Base-by-base conservation (phyloP, 768 basidiomycete genomes). In the Xerocomus spinulosus region DNA sequence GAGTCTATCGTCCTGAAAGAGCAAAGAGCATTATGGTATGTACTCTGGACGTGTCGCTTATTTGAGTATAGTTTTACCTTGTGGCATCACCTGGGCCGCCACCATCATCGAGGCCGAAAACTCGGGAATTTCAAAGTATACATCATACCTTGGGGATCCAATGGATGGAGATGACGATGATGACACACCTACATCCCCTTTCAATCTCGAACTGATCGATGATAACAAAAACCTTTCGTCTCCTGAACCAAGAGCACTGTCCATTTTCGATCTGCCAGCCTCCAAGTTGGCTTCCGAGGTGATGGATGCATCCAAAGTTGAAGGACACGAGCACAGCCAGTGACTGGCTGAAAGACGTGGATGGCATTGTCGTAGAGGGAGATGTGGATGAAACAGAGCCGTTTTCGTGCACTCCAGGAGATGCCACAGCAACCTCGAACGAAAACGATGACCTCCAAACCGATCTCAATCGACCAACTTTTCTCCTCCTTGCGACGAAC, bases 71-170 rank as follows among this genome's bases (percentile, higher is more conserved):
- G 58, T 62, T 8, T 40, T 65, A 14, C 58, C 61, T 34, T 35
- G n/a, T 50, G 2, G 60, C 50, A 17, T 58, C 70, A 6, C 67
- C 77, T 43, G 68, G 69, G 10, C 68, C 75, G 5, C 85, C 8
- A 87, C 83, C 10, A 89, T 89, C 48, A 71, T 87, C 9, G 86
- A 89, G 63, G 81, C 83, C 3, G 86, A 89, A 54, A 83, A 76
- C 20, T 89, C 87, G 24, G 81, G 81, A 9, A 73, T 84, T 18
- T 77, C 77, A 1, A 81, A 73, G 55, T 69, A 78, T 51, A 54
- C 78, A 28, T 76, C 76, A 0, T 62, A 15, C 46, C 41, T 64
- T 10, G 57, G 44, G 13, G 59, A 66, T 5, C 33, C 14, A 2
- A 42, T 36, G 2, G 44, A 47, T 20, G 46, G 7, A 32, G 61